A percentile compares a stretch with the other conserved stretches of the same genome.
phyloP scores from a whole-genome alignment of 768 basidiomycete genomes.

The Clitopilus passeckerianus region DNA sequence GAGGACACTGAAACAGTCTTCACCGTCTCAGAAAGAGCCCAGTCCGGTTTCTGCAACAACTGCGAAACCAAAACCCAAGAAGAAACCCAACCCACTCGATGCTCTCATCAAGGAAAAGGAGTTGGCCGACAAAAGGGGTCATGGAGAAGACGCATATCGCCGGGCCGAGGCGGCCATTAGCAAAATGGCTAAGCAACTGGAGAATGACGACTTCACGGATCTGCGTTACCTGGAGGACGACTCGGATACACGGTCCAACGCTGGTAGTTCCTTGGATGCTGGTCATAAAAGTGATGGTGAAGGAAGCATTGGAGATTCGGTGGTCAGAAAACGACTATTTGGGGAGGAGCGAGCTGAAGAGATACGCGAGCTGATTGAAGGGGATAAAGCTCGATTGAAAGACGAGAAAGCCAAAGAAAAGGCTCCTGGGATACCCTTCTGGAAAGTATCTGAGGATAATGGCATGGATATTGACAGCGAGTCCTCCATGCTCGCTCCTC shows the following conservation, averaged over 20 bases:
- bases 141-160: slow-evolving; percentile 34
- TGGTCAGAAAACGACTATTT: slow-evolving; percentile 30
- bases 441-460: slow-evolving; percentile 14
- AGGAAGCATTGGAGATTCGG: slow-evolving; percentile 21
- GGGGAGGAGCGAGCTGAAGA: slow-evolving; percentile 36
- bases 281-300: background rate
- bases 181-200: slow-evolving; percentile 21
- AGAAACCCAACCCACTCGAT: slow-evolving; percentile 42
- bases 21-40: background rate
- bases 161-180: slow-evolving; percentile 38
- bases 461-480: slow-evolving; percentile 9
- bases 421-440: slow-evolving; percentile 23
- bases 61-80: background rate
- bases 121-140: slow-evolving; percentile 29
- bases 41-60: background rate
- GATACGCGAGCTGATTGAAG: slow-evolving; percentile 38
- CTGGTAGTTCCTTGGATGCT: background rate
- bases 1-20: background rate
- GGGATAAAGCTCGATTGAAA: slow-evolving; percentile 27
- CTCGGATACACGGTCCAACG: background rate
- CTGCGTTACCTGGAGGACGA: slow-evolving; percentile 24
- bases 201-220: slow-evolving; percentile 12
- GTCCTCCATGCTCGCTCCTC: slow-evolving; percentile 8
- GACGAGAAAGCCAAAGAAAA: slow-evolving; percentile 19
- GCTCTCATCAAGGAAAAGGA: slow-evolving; percentile 52